phyloP scores from a whole-genome alignment of 495 filamentous ascomycete species.

The Pyrenula aspistea region DNA sequence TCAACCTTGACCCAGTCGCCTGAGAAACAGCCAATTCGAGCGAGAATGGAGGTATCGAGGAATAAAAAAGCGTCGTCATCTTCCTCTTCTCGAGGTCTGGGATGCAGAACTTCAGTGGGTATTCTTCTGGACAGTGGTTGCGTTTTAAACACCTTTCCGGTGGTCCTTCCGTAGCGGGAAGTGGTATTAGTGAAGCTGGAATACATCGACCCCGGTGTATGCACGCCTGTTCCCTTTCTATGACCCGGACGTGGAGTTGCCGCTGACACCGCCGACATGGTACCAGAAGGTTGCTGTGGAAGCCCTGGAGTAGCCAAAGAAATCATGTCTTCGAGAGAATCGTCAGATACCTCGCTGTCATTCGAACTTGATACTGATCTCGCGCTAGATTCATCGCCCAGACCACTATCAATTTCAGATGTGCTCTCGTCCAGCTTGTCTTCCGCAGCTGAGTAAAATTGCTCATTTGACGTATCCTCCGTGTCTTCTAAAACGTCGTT shows the following conservation, averaged over 20 bases:
- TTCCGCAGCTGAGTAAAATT: constrained; percentile 80
- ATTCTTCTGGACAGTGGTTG: constrained; percentile 63
- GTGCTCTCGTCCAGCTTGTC: constrained; percentile 48
- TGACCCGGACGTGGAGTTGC: constrained; percentile 61
- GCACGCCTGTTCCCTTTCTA: constrained; percentile 50
- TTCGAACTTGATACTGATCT: constrained; percentile 1
- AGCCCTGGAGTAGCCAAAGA: constrained; percentile 70
- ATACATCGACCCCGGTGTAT: constrained; percentile 73
- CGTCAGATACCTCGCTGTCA: constrained; percentile 51
- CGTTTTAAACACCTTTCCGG: constrained; percentile 59
- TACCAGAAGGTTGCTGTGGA: constrained; percentile 49
- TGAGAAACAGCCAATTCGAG: constrained; percentile 89
- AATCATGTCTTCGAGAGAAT: constrained; percentile 71
- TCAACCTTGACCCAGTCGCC: constrained; percentile 95
- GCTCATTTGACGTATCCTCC: constrained; percentile 71
- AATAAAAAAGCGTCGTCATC: constrained; percentile 80
- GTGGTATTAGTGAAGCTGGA: constrained; percentile 74
- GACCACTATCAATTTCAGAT: constrained; percentile 42
- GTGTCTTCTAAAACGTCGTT: constrained; percentile 55
- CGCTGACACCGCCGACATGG: constrained; percentile 57
- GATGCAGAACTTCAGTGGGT: constrained; percentile 68
- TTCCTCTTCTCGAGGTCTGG: constrained; percentile 71
- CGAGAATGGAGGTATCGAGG: constrained; percentile 71
- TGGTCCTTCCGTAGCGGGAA: constrained; percentile 46
- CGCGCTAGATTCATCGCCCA: constrained; percentile 36